A percentile compares a stretch with the other conserved stretches of the same genome.
These are phyloP conservation scores for Saturnispora halmiae DNA, from an alignment of 805 yeast species.

Conservation along the genomic window DNA sequence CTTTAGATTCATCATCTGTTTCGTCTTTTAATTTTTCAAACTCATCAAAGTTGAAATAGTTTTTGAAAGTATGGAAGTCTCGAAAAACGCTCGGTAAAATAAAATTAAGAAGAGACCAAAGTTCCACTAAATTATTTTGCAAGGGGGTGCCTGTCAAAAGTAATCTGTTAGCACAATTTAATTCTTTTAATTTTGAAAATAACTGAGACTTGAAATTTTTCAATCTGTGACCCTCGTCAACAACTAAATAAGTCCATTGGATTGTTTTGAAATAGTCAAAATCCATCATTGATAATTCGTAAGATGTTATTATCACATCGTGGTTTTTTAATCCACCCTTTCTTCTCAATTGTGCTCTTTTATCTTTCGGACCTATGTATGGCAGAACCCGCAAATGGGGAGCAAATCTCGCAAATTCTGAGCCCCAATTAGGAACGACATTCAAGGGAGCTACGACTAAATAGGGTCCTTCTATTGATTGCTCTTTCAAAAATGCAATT, in stretches of 20 bases:
- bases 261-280: slow-evolving; percentile 41
- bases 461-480: slow-evolving; percentile 72
- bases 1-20: slow-evolving; percentile 28
- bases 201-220: slow-evolving; percentile 76
- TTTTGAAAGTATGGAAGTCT: slow-evolving; percentile 80
- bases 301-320: slow-evolving; percentile 67
- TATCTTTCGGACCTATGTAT: slow-evolving; percentile 56
- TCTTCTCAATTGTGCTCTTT: slow-evolving; percentile 38
- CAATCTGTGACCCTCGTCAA: slow-evolving; percentile 92
- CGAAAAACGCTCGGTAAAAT: slow-evolving; percentile 88
- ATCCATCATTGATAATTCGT: slow-evolving; percentile 72
- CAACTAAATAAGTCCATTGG: slow-evolving; percentile 76
- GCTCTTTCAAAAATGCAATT: slow-evolving; percentile 64
- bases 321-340: slow-evolving; percentile 17
- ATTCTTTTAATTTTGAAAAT: slow-evolving; percentile 59
- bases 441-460: slow-evolving; percentile 74
- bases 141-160: slow-evolving; percentile 93
- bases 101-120: slow-evolving; percentile 89
- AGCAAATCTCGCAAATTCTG: slow-evolving; percentile 63
- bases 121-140: slow-evolving; percentile 81
- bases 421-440: slow-evolving; percentile 78
- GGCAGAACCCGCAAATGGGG: slow-evolving; percentile 56
- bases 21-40: slow-evolving; percentile 31
- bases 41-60: slow-evolving; percentile 84
- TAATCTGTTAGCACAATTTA: slow-evolving; percentile 62